Conservation (phyloP, 352 stramenopile genomes). For the Pythium angustatum region DNA sequence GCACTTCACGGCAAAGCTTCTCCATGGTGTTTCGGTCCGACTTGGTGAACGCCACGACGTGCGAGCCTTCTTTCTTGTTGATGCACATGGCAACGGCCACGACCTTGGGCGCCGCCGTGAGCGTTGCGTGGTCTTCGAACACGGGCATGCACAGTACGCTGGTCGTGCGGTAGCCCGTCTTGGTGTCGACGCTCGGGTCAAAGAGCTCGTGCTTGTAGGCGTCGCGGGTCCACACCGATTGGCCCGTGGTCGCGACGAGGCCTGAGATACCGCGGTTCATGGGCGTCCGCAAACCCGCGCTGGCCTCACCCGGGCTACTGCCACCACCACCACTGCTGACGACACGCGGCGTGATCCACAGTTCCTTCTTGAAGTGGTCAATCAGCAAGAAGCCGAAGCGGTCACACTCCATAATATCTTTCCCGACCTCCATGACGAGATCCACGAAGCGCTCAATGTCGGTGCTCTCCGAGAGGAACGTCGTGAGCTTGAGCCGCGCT, state of each 20-base stretch:
- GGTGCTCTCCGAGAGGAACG: slow-evolving; percentile 58
- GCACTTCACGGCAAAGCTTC: slow-evolving; percentile 64
- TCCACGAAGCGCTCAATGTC: slow-evolving; percentile 69
- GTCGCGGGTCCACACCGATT: slow-evolving; percentile 58
- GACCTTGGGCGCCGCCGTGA: slow-evolving; percentile 42
- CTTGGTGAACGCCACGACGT: slow-evolving; percentile 71
- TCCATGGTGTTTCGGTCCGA: slow-evolving; percentile 57
- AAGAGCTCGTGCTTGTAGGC: slow-evolving; percentile 78
- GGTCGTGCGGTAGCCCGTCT: slow-evolving; percentile 77
- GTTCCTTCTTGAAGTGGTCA: slow-evolving; percentile 76
- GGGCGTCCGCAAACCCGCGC: slow-evolving; percentile 49
- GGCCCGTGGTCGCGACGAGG: slow-evolving; percentile 61
- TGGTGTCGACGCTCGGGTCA: slow-evolving; percentile 61
- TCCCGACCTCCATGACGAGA: slow-evolving; percentile 71
- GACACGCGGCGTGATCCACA: slow-evolving; percentile 68
- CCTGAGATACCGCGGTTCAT: slow-evolving; percentile 72
- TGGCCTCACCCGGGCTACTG: too few species aligned
- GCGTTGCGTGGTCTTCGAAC: slow-evolving; percentile 60
- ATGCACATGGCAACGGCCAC: slow-evolving; percentile 86
- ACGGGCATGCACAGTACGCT: slow-evolving; percentile 76
- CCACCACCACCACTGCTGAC: slow-evolving; percentile 35
- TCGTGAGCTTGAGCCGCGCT: slow-evolving; percentile 58
- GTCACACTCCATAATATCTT: slow-evolving; percentile 75
- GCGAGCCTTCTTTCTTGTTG: slow-evolving; percentile 84
- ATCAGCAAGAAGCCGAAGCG: slow-evolving; percentile 71